Evolutionary conservation across 805 yeast genomes (phyloP), one percentile per base, ranked within the genome.

Genomic region (Sugiyamaella mastotermitis): DNA sequence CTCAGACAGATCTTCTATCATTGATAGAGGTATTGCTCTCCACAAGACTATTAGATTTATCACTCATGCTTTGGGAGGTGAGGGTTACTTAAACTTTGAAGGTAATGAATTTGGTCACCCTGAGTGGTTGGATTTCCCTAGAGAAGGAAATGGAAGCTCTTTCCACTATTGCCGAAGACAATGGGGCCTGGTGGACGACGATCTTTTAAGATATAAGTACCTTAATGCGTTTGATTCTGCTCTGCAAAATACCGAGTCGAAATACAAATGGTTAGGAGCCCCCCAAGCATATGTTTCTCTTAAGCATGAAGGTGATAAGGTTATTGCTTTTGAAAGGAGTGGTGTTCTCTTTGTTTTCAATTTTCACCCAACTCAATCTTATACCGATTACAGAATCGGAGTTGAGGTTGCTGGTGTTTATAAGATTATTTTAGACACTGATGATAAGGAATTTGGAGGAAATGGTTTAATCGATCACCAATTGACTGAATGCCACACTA

Each of bases 71-170:
- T 68, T 90, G n/a, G 97, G 97, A 33, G 98, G 98, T 40, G 97
- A 90, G 62, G 96, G 95, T 0, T 90, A 90, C 56, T 72, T 90
- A 56, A 90, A 88, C 58, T 90, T 90, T 58, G 97, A 90, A 68
- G 97, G 98, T 41, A 90, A 90, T 55, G 98, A 90, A 63, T 90
- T 92, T 65, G 98, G 98, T 13, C 98, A 90, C 55, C 98, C 97
- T 3, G 98, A 90, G 59, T 90, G 98, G 98, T 73, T 92, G 37
- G 98, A 90, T 61, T 92, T 90, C 71, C 97, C 98, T 10, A 78
- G 96, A 53, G 80, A 48, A 20, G 96, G 95, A 24, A 92, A 90
- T 61, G 72, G 72, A 19, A 87, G 86, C 58, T 80, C 92, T 14
- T 90, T 83, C 63, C 92, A 84, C 63, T 90, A 92, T 55, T 96